Percentiles rank a stretch among this genome's conserved stretches.
Evolutionary conservation across 2,329 filamentous ascomycete species (phyloP).

Genomic region (Penicillium olsonii): DNA sequence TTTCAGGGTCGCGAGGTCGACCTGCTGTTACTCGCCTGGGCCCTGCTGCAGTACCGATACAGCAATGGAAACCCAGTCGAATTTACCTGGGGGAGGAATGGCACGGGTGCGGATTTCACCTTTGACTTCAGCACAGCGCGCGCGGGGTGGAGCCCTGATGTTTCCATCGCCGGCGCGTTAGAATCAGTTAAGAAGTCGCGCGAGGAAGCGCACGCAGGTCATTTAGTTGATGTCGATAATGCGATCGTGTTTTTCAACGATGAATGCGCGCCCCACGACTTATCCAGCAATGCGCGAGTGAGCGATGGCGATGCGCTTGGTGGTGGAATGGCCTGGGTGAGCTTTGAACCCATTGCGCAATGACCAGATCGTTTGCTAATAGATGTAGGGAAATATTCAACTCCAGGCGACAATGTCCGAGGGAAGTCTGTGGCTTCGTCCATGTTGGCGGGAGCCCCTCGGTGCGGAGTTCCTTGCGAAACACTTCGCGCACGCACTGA

Average conservation of each 20-base stretch:
- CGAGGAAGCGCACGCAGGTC: slow-evolving; percentile 3
- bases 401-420: slow-evolving; percentile 12
- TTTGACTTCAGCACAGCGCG: slow-evolving; percentile 3
- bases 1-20: slow-evolving; percentile 8
- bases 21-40: slow-evolving; percentile 9
- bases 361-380: background rate
- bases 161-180: background rate
- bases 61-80: slow-evolving; percentile 10
- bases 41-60: slow-evolving; percentile 8
- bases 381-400: slow-evolving; percentile 10
- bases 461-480: slow-evolving; percentile 9
- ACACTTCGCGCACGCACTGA: slow-evolving; percentile 11
- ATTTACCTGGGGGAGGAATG: slow-evolving; percentile 11
- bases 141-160: slow-evolving; percentile 1
- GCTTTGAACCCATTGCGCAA: background rate
- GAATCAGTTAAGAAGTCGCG: slow-evolving; percentile 3
- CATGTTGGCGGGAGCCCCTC: slow-evolving; percentile 12
- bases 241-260: slow-evolving; percentile 10
- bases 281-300: slow-evolving; percentile 8
- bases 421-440: slow-evolving; percentile 9
- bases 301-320: slow-evolving; percentile 11
- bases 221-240: slow-evolving; percentile 1
- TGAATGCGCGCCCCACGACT: slow-evolving; percentile 8
- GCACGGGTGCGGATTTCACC: slow-evolving; percentile 5
- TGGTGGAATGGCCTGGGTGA: slow-evolving; percentile 11